Base-by-base conservation (phyloP, 2,329 filamentous ascomycete genomes). In the Ophiostoma populinum region DNA sequence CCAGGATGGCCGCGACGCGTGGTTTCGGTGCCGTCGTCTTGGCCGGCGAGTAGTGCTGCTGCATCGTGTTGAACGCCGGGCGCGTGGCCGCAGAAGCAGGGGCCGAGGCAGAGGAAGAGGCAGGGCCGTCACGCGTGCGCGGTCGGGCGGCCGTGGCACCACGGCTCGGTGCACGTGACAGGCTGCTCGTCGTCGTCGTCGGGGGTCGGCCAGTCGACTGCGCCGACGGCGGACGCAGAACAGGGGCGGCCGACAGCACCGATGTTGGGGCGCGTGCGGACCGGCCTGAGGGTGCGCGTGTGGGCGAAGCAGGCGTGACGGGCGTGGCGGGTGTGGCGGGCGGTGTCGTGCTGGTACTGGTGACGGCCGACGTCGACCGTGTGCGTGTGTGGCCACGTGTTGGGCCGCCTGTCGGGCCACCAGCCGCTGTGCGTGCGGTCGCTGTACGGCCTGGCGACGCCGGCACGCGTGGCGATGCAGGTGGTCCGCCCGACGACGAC, bases 41-140 rank as follows among this genome's bases (percentile, higher is more conserved):
- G 29, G 67, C 67, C 0, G 75, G 75, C 19, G 70, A 75, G 55
- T 69, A 78, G 53, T 78, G 71, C 44, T 79, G 73, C 44, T 79
- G 73, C 25, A 70, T 62, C 1, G 67, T 75, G 32, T 61, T 67
- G 52, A 78, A 78, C 31, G 63, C 56, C 0, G 71, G 69, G 7
- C 64, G 63, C 8, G 12, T 24, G 4, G 34, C 34, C 1, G 36
- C 31, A 3, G 43, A 36, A 4, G 40, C 10, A 6, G 39, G 31
- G 8, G 40, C 15, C 15, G 39, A 35, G 7, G 45, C 38, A 18
- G 31, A 2, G n/a, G n/a, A n/a, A n/a, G n/a, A n/a, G n/a, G n/a
- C n/a, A n/a, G n/a, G n/a, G n/a, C n/a, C n/a, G n/a, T n/a, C n/a
- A n/a, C n/a, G n/a, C n/a, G n/a, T n/a, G n/a, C n/a, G n/a, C n/a